These are phyloP conservation scores for Suillus subalutaceus DNA, from an alignment of 768 basidiomycete species.

Conservation along the genomic window DNA sequence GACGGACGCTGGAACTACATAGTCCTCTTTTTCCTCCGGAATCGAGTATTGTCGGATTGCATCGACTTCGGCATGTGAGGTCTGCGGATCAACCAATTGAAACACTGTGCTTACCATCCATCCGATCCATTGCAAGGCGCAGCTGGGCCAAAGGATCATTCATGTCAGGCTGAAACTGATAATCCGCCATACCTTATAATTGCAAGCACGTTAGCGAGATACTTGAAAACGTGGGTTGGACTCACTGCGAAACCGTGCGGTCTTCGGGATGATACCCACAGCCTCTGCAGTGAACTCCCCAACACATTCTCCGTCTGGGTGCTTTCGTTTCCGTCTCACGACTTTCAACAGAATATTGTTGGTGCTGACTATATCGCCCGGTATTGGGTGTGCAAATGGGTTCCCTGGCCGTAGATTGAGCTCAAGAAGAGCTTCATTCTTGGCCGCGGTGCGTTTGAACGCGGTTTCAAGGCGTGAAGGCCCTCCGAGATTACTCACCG, in stretches of 20 bases:
- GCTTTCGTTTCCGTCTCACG: constrained; percentile 68
- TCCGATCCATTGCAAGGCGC: constrained; percentile 70
- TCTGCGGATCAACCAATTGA: constrained; percentile 4
- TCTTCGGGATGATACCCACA: constrained; percentile 77
- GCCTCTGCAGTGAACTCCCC: constrained; percentile 80
- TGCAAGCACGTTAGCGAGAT: not conserved
- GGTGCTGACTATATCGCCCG: constrained; percentile 75
- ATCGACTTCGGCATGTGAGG: constrained; percentile 53
- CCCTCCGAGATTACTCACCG: constrained; percentile 69
- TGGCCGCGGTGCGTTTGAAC: constrained; percentile 71
- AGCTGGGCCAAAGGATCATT: constrained; percentile 72
- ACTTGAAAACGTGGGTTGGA: constrained; percentile 14
- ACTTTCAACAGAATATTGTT: constrained; percentile 87
- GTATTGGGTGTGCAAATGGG: constrained; percentile 81
- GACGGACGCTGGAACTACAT: constrained; percentile 38
- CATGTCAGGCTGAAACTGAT: constrained; percentile 79
- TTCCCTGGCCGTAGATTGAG: constrained; percentile 74
- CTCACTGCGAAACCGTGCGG: constrained; percentile 89
- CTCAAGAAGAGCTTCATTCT: constrained; percentile 70
- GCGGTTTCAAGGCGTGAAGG: constrained; percentile 71
- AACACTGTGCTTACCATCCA: constrained; percentile 69
- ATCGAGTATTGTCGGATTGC: constrained; percentile 72
- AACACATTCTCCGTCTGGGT: constrained; percentile 27
- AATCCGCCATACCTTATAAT: constrained; percentile 86
- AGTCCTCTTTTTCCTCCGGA: constrained; percentile 69